Evolutionary conservation across 345 rosid genomes (phyloP).

Genomic region (Arabis hirsuta): DNA sequence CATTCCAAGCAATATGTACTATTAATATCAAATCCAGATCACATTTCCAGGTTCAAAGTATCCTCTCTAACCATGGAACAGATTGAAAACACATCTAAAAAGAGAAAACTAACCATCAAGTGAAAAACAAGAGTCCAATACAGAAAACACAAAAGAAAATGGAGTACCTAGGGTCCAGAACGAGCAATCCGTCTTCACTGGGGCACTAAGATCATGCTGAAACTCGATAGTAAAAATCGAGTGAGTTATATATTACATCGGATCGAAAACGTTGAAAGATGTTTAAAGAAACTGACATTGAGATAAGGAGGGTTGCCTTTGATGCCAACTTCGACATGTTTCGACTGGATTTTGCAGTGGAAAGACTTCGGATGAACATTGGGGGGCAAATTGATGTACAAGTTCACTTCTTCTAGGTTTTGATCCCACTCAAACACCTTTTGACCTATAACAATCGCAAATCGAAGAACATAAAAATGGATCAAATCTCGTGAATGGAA

Average conservation of each 20-base stretch:
- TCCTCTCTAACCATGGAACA: neutral
- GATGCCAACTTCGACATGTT: conserved; percentile 90
- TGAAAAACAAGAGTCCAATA: neutral
- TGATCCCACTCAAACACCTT: conserved; percentile 97
- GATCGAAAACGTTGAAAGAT: neutral
- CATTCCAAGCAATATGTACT: neutral
- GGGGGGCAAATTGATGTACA: conserved; percentile 75
- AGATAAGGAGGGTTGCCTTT: conserved; percentile 96
- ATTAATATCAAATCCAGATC: neutral
- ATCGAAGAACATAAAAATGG: conserved; percentile 9
- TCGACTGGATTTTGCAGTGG: conserved; percentile 80
- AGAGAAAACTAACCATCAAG: conserved; percentile 3
- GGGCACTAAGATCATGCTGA: conserved; percentile 76
- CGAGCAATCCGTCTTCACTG: conserved; percentile 88
- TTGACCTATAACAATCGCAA: conserved; percentile 50
- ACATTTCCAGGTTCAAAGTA: conserved; percentile 3
- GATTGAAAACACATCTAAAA: neutral
- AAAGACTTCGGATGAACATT: conserved; percentile 74
- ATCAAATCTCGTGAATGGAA: conserved; percentile 12
- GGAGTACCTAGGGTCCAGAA: conserved; percentile 85
- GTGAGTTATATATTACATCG: neutral
- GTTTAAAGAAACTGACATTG: conserved; percentile 56
- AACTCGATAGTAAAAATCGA: conserved; percentile 6
- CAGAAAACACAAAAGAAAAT: neutral
- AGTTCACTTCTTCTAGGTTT: conserved; percentile 82